Percentiles rank a stretch among this genome's conserved stretches.
These are phyloP conservation scores for Helicocarpus griseus DNA, from an alignment of 2,329 filamentous ascomycete species.

Conservation along the genomic window DNA sequence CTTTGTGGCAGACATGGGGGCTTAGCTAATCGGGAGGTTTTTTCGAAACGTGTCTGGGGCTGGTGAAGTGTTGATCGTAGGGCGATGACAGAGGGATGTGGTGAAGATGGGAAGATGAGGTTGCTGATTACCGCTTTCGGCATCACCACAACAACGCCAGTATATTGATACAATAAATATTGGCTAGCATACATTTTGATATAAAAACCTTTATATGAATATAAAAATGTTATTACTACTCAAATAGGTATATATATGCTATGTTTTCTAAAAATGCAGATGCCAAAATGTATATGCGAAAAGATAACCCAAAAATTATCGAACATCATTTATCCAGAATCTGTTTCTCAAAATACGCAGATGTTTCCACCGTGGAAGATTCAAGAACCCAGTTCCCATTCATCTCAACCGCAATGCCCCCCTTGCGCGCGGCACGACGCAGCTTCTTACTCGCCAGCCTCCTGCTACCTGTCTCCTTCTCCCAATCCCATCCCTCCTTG, in stretches of 20 bases:
- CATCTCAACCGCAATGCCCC: slow-evolving; percentile 34
- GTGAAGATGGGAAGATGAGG: neutral
- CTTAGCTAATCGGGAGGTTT: neutral
- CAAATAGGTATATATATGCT: no score
- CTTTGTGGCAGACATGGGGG: neutral
- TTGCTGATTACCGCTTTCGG: neutral
- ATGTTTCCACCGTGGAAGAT: slow-evolving; percentile 21
- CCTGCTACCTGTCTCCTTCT: slow-evolving; percentile 55
- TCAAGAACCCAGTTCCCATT: slow-evolving; percentile 31
- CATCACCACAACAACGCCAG: neutral
- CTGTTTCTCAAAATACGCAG: neutral
- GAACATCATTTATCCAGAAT: neutral
- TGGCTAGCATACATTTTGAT: no score
- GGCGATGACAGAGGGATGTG: neutral
- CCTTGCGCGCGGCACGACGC: slow-evolving; percentile 28
- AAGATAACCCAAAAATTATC: neutral
- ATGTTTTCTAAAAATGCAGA: no score
- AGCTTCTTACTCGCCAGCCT: slow-evolving; percentile 30
- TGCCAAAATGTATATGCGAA: neutral
- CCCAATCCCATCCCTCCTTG: slow-evolving; percentile 74
- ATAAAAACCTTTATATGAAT: no score
- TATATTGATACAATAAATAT: no score
- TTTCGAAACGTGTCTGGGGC: neutral
- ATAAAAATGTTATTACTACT: no score
- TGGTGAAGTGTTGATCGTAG: neutral